Base-by-base conservation (phyloP, 2,329 filamentous ascomycete species). In the Ciborinia camelliae region DNA sequence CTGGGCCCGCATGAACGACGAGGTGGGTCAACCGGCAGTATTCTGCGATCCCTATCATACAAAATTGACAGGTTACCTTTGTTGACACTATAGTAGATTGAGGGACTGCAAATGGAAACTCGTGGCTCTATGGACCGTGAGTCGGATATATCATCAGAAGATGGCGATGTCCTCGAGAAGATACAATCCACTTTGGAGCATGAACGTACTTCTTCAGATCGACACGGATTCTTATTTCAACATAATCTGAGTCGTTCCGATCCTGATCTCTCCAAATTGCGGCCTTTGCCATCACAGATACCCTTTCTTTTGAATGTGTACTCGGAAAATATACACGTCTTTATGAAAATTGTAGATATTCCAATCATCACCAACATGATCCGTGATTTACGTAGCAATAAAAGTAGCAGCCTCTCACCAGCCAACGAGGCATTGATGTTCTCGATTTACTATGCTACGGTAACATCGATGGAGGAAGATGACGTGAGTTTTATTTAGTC, bases 401-500 rank as follows among this genome's bases (percentile, higher is more conserved):
- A 76, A 32, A 68, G 71, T 48, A 70, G 72, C 2, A 64, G 64
- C 4, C 69, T 82, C 0, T 75, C 77, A 0, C 78, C 79, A 1
- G 73, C 78, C 3, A 77, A 82, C 52, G 81, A 85, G 65, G 82
- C 84, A 1, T 70, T 86, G 51, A 73, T 85, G 72, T 85, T 86
- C 69, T 76, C 83, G 0, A 83, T 86, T 7, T 86, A 84, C 73
- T 86, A 85, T 68, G 79, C 82, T 0, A 80, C 83, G 0, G 74
- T 86, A 8, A 80, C 78, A 0, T 85, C 83, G 0, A 83, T 86
- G 82, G 82, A 85, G 12, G 81, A 83, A 4, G 81, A 84, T 0
- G 83, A 86, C 72, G 81, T 84, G 67, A 73, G 79, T 73, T 35
- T 35, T 37, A 3, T 1, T 4, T 10, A 26, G 35, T 26, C 4